Evolutionary conservation across 495 filamentous ascomycete species (phyloP), one percentile per base, ranked within the genome.

Genomic region (Aspergillus homomorphus): DNA sequence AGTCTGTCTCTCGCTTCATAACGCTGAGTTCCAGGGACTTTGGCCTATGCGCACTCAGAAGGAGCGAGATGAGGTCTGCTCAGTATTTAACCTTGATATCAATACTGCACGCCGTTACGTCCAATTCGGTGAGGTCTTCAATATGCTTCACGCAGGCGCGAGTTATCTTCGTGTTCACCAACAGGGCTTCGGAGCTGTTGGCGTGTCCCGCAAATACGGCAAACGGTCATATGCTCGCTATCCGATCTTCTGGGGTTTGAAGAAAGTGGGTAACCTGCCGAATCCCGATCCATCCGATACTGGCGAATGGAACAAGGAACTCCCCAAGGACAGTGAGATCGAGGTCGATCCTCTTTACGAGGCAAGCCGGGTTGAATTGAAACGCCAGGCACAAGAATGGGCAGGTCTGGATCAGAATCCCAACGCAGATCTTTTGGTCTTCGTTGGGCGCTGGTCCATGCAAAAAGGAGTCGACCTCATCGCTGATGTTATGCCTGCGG

Each of bases 401-500:
- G 88, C 88, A 26, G 84, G 84, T 7, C 75, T 91, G 0, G 73
- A 88, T 1, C 78, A 84, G 53, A 82, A 85, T 54, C 80, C 87
- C 9, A 75, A 83, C 38, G 88, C 88, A 3, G 88, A 91, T 58
- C 76, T 91, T 21, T 80, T 91, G 59, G 88, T 91, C 12, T 91
- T 91, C 61, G 88, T 91, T 43, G 88, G 88, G 44, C 82, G 88
- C 48, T 91, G 88, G 88, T 88, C 84, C 5, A 84, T 87, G 77
- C 88, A 91, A 64, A 91, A 91, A 66, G 88, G 88, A 28, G 78
- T 91, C 51, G 88, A 91, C 67, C 75, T 91, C 14, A 90, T 91
- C 58, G 88, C 88, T 20, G 88, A 91, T 66, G 82, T 90, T 15
- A 85, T 90, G 72, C 87, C 88, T 41, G 78, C 81, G 45, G 80